These are phyloP conservation scores for Entomortierella parvispora DNA, from an alignment of 192 early-diverging fungal species.

Conservation along the genomic window DNA sequence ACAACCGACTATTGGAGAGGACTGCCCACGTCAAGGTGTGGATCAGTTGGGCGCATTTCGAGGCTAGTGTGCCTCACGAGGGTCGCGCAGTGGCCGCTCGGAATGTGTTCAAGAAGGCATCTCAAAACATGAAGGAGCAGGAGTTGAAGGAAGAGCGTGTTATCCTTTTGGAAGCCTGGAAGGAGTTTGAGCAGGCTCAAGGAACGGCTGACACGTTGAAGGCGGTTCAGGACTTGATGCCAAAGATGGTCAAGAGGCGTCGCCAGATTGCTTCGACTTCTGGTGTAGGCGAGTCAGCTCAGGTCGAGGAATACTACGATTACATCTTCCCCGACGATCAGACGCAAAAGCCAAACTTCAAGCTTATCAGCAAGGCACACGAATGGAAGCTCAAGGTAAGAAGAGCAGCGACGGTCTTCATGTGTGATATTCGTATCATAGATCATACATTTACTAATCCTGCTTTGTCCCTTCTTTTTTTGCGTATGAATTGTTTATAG, in stretches of 20 bases:
- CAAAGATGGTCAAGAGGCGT: constrained; percentile 91
- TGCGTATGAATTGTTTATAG: neutral
- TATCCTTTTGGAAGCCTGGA: constrained; percentile 92
- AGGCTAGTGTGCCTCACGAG: constrained; percentile 71
- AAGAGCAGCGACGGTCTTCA: neutral
- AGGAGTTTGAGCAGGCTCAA: constrained; percentile 79
- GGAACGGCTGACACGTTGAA: constrained; percentile 63
- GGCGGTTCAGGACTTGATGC: constrained; percentile 81
- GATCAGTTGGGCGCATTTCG: constrained; percentile 95
- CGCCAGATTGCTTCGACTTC: constrained; percentile 69
- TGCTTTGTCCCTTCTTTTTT: neutral
- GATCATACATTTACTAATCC: neutral
- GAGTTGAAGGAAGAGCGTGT: constrained; percentile 89
- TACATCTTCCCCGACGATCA: constrained; percentile 99
- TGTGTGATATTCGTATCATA: neutral
- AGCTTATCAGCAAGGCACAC: constrained; percentile 91
- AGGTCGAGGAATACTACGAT: constrained; percentile 98
- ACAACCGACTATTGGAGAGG: constrained; percentile 84
- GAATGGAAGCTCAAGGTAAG: constrained; percentile 70
- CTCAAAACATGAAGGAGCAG: constrained; percentile 73
- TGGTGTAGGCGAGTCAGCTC: constrained; percentile 56
- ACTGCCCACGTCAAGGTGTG: constrained; percentile 98
- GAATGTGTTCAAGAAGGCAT: constrained; percentile 79
- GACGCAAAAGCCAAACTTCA: constrained; percentile 84
- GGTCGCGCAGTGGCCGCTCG: constrained; percentile 69